phyloP scores from a whole-genome alignment of 495 filamentous ascomycete genomes.

The Aspergillus nidulans region DNA sequence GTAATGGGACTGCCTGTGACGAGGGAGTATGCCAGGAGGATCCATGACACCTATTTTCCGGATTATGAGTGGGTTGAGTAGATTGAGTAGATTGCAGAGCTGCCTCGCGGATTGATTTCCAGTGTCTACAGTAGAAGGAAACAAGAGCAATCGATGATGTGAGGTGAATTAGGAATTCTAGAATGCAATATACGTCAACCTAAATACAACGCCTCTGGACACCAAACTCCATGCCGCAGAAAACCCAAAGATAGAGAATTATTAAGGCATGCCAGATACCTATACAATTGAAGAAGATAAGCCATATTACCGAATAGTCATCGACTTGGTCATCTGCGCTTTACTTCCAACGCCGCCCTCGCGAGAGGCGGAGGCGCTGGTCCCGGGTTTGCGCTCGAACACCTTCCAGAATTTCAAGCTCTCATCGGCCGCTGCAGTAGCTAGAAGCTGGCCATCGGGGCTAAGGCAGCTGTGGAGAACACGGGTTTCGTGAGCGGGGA shows the following conservation, averaged over 20 bases:
- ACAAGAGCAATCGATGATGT: neutral
- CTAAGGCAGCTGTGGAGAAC: constrained; percentile 93
- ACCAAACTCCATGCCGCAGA: constrained; percentile 1
- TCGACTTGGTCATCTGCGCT: constrained; percentile 82
- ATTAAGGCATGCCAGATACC: neutral
- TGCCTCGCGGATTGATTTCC: neutral
- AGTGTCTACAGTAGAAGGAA: neutral
- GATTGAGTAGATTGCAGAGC: constrained; percentile 6
- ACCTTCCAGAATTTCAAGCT: constrained; percentile 99
- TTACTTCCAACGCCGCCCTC: constrained; percentile 57
- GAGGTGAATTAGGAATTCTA: constrained; percentile 8
- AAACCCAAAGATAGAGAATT: neutral
- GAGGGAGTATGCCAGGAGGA: constrained; percentile 52
- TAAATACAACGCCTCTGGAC: constrained; percentile 12
- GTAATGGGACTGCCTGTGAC: constrained; percentile 45
- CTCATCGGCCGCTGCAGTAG: constrained; percentile 93
- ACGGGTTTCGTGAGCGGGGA: constrained; percentile 96
- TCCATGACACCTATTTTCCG: constrained; percentile 55
- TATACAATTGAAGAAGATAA: neutral
- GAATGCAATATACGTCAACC: constrained; percentile 7
- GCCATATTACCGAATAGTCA: constrained; percentile 83
- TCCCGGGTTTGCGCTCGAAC: constrained; percentile 93
- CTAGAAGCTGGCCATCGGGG: constrained; percentile 95
- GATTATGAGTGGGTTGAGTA: constrained; percentile 44
- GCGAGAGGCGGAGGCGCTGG: constrained; percentile 49